A percentile compares a stretch with the other conserved stretches of the same genome.
phyloP scores from a whole-genome alignment of 2,329 filamentous ascomycete genomes.

The Alternaria ethzedia region DNA sequence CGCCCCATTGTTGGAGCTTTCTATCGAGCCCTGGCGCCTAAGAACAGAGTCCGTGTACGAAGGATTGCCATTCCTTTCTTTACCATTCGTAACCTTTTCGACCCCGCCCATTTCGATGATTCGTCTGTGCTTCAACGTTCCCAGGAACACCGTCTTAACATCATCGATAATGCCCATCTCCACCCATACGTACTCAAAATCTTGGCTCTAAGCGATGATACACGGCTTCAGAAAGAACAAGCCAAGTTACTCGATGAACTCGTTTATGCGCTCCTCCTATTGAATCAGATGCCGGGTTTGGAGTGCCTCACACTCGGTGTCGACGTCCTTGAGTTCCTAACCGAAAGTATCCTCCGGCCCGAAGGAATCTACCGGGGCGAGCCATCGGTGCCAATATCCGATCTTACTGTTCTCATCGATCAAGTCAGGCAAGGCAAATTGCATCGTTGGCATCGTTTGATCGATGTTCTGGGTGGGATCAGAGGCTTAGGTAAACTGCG shows the following conservation, averaged over 20 bases:
- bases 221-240: fast-evolving
- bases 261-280: background rate
- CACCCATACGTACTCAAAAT: background rate
- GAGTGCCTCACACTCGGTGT: background rate
- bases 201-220: background rate
- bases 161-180: background rate
- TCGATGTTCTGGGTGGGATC: background rate
- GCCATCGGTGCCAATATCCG: background rate
- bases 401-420: background rate
- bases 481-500: background rate
- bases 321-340: background rate
- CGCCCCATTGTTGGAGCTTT: background rate
- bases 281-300: background rate
- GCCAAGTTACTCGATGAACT: background rate
- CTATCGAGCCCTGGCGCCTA: background rate
- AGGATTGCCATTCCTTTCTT: background rate
- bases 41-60: background rate
- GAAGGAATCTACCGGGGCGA: background rate
- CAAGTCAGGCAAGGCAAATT: background rate
- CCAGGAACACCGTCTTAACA: background rate
- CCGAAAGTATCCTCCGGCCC: background rate
- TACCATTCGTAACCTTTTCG: background rate
- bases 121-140: background rate
- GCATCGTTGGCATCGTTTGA: background rate
- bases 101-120: background rate